Conservation (phyloP, 306 rosid genomes). For the Cucurbita moschata region DNA sequence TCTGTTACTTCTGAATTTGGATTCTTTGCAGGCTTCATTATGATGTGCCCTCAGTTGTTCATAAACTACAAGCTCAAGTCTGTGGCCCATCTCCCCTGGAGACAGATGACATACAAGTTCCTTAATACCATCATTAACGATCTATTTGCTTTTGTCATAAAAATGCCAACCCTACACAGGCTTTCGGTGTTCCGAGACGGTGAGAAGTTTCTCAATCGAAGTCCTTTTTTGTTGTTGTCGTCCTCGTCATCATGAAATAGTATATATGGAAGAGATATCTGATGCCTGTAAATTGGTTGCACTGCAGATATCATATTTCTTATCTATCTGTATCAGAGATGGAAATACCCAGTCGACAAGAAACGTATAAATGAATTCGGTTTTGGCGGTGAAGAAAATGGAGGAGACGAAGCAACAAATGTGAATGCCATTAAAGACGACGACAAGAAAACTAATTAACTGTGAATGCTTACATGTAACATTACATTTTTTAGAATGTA, state of each 20-base stretch:
- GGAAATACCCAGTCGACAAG: slow-evolving; percentile 90
- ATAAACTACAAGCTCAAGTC: slow-evolving; percentile 96
- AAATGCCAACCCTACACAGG: slow-evolving; percentile 93
- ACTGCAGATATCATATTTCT: slow-evolving; percentile 85
- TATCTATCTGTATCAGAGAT: slow-evolving; percentile 71
- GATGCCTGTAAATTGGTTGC: slow-evolving; percentile 6
- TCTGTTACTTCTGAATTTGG: not conserved
- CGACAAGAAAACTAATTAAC: slow-evolving; percentile 86
- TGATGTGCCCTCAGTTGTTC: slow-evolving; percentile 99
- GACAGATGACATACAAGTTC: slow-evolving; percentile 99
- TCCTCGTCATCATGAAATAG: too few species aligned
- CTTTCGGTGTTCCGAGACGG: slow-evolving; percentile 99
- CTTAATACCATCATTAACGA: slow-evolving; percentile 97
- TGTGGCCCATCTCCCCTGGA: slow-evolving; percentile 99
- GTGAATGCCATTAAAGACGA: slow-evolving; percentile 38
- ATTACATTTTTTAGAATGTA: not conserved
- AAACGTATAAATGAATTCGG: slow-evolving; percentile 91
- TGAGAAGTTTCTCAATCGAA: slow-evolving; percentile 16
- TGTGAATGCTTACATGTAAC: not conserved
- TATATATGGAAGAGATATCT: not conserved
- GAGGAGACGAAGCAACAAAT: slow-evolving; percentile 21
- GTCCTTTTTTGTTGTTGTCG: not conserved
- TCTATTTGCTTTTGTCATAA: slow-evolving; percentile 93
- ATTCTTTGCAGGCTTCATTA: slow-evolving; percentile 57
- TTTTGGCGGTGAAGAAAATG: slow-evolving; percentile 79